A percentile compares a stretch with the other conserved stretches of the same genome.
phyloP scores from a whole-genome alignment of 495 filamentous ascomycete species.

The Neurospora sp. region DNA sequence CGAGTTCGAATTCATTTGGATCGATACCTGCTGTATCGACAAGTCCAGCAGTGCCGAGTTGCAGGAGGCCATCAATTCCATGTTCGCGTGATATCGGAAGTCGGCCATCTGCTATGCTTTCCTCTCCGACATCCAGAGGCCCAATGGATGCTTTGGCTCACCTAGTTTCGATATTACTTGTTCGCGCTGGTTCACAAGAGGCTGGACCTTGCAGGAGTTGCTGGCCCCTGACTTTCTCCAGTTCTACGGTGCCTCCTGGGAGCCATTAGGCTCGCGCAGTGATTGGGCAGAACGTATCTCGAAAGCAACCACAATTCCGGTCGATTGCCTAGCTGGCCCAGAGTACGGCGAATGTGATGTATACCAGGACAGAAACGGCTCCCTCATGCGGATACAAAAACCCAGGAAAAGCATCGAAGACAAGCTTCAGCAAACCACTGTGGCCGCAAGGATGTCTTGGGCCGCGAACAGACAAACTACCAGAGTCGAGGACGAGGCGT shows the following conservation, averaged over 20 bases:
- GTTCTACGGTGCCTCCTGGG: not conserved
- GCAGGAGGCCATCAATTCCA: not conserved
- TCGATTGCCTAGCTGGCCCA: not conserved
- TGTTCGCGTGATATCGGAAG: not conserved
- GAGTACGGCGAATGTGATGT: not conserved
- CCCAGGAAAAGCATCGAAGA: not conserved
- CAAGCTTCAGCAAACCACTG: not conserved
- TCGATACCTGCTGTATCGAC: not conserved
- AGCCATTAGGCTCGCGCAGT: not conserved
- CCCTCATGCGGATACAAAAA: not conserved
- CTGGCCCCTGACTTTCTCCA: not conserved
- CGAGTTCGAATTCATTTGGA: not conserved
- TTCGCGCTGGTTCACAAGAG: not conserved
- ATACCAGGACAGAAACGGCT: not conserved
- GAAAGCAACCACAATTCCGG: not conserved
- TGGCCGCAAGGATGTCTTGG: slow-evolving; percentile 25
- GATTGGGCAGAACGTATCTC: not conserved
- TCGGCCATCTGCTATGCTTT: not conserved
- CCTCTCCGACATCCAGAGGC: not conserved
- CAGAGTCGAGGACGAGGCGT: slow-evolving; percentile 26
- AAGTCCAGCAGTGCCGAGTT: not conserved
- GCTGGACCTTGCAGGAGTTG: not conserved
- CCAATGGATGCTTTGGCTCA: not conserved
- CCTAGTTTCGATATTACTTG: not conserved
- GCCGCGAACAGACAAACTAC: slow-evolving; percentile 20